phyloP scores from a whole-genome alignment of 805 yeast genomes.

The Clavispora phyllophila region DNA sequence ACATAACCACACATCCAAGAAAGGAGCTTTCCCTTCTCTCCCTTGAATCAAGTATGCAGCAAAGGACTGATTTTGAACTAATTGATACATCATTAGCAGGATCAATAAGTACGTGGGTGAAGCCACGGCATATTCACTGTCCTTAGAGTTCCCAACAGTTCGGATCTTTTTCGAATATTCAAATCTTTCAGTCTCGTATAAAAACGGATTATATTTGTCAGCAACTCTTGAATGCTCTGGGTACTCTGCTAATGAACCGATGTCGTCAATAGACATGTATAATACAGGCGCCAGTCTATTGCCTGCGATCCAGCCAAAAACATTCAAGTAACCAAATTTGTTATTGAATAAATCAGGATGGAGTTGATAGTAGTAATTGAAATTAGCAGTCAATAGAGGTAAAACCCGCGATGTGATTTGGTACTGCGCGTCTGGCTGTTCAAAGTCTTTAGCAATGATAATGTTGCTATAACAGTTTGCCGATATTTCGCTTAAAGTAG shows the following conservation, averaged over 20 bases:
- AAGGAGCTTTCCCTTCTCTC: not conserved
- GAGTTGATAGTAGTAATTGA: constrained; percentile 18
- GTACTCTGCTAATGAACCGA: not conserved
- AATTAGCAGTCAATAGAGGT: constrained; percentile 22
- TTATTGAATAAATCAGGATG: constrained; percentile 12
- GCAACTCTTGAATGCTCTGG: not conserved
- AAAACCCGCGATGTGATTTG: constrained; percentile 13
- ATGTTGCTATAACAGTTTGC: constrained; percentile 18
- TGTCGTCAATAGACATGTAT: constrained; percentile 7
- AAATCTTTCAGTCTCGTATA: not conserved
- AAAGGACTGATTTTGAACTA: constrained; percentile 8
- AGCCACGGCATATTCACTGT: not conserved
- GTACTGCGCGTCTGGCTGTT: constrained; percentile 1
- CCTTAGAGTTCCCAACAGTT: not conserved
- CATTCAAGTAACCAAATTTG: constrained; percentile 9
- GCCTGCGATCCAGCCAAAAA: constrained; percentile 16
- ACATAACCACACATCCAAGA: constrained; percentile 31
- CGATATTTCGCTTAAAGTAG: constrained; percentile 17
- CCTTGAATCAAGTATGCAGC: constrained; percentile 1
- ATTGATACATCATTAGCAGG: constrained; percentile 6
- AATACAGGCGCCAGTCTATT: constrained; percentile 8
- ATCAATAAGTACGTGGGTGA: constrained; percentile 11
- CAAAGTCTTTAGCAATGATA: constrained; percentile 14
- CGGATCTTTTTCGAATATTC: constrained; percentile 1
- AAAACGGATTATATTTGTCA: not conserved